phyloP scores from a whole-genome alignment of 352 stramenopile species.

The Globisporangium cylindrosporum region DNA sequence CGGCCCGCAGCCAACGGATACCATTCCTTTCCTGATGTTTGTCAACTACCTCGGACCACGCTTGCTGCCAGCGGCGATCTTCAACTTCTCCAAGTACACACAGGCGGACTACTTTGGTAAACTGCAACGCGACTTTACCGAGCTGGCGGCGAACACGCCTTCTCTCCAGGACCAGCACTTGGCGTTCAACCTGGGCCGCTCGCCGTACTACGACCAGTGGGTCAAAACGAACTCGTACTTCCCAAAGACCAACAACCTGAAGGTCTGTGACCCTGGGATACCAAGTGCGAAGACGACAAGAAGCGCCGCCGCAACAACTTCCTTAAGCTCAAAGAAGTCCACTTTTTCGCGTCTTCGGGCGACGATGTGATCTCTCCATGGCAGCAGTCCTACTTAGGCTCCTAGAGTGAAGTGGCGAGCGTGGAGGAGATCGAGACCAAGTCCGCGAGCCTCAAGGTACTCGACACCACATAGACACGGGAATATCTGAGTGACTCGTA shows the following conservation, averaged over 20 bases:
- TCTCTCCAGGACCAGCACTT: constrained; percentile 23
- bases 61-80: constrained; percentile 20
- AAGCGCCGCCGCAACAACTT: constrained; percentile 32
- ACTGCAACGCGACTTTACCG: constrained; percentile 33
- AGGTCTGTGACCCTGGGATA: not conserved
- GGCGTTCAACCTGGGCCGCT: constrained; percentile 27
- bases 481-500: constrained; percentile 26
- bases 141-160: constrained; percentile 5
- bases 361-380: constrained; percentile 35
- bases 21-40: constrained; percentile 11
- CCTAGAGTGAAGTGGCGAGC: constrained; percentile 33
- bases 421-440: constrained; percentile 26
- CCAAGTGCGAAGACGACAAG: constrained; percentile 19
- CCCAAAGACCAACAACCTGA: constrained; percentile 26
- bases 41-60: constrained; percentile 19
- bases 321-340: constrained; percentile 29
- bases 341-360: constrained; percentile 46
- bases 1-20: constrained; percentile 31
- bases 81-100: constrained; percentile 34
- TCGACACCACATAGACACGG: constrained; percentile 26
- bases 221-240: constrained; percentile 2
- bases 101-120: constrained; percentile 22
- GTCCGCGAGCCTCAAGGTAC: constrained; percentile 23
- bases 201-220: constrained; percentile 21
- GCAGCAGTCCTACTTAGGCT: constrained; percentile 30